Evolutionary conservation across 1,284 basidiomycete species (phyloP).

Genomic region (Mycena sp.): DNA sequence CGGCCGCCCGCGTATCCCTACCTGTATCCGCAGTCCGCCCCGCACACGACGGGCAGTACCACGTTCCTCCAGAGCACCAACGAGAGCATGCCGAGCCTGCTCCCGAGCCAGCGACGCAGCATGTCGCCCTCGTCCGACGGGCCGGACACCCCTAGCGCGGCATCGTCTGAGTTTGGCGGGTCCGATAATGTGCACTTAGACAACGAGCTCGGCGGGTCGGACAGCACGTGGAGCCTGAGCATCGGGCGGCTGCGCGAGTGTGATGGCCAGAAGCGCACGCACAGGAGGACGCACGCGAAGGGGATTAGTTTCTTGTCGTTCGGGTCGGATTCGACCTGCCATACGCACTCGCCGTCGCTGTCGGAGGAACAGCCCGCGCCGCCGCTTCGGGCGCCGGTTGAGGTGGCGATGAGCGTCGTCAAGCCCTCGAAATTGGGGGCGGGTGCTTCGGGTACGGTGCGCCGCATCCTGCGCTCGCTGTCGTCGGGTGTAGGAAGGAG

Average conservation of each 20-base stretch:
- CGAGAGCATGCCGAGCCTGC: conserved; percentile 16
- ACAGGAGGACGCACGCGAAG: neutral
- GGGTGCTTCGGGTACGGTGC: neutral
- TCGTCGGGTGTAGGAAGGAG: too few relatives aligned
- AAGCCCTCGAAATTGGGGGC: neutral
- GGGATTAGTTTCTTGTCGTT: conserved; percentile 17
- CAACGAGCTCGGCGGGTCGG: neutral
- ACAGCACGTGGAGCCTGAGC: conserved; percentile 2
- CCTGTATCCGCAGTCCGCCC: neutral
- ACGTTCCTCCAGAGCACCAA: neutral
- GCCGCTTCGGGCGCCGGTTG: neutral
- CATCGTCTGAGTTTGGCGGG: neutral
- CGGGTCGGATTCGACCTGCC: conserved; percentile 11
- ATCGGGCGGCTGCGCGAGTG: neutral
- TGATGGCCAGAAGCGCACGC: neutral
- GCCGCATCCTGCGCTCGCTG: conserved; percentile 17
- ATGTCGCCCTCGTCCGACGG: conserved; percentile 17
- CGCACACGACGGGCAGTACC: conserved; percentile 20
- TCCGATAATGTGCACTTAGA: neutral
- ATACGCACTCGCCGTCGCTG: neutral
- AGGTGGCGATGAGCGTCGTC: neutral
- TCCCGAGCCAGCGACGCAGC: conserved; percentile 8
- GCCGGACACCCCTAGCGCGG: conserved; percentile 16
- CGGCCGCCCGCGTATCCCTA: too few relatives aligned
- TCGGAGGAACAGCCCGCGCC: neutral